Evolutionary conservation across 2,329 filamentous ascomycete species (phyloP).

Genomic region (Ceratocystis destructans): DNA sequence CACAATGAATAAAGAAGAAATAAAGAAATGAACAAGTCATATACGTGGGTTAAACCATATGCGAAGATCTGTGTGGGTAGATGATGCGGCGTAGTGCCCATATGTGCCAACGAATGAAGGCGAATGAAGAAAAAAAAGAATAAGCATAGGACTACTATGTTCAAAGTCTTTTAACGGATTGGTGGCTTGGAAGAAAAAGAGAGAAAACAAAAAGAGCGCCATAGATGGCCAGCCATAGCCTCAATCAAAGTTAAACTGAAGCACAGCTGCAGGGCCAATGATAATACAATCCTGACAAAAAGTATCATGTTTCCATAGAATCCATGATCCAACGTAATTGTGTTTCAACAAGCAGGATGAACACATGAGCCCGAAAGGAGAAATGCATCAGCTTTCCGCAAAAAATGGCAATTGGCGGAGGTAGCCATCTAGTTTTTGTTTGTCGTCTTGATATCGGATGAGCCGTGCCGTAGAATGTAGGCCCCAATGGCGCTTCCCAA

Average conservation of each 20-base stretch:
- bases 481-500: neutral
- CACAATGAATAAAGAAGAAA: neutral
- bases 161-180: neutral
- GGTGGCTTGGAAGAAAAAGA: neutral
- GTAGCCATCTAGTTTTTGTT: neutral
- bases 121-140: neutral
- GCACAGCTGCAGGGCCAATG: neutral
- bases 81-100: conserved; percentile 30
- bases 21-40: conserved; percentile 3
- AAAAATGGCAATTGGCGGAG: neutral
- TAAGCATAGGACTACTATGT: conserved; percentile 1
- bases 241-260: neutral
- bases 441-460: neutral
- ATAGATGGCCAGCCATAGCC: neutral
- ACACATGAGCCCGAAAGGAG: neutral
- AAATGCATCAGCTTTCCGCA: neutral
- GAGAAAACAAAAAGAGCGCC: neutral
- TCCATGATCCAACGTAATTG: neutral
- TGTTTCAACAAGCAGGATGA: neutral
- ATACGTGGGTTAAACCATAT: neutral
- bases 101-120: conserved; percentile 27
- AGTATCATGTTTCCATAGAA: neutral
- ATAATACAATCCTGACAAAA: neutral
- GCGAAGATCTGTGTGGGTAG: neutral
- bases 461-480: neutral